A percentile compares a stretch with the other conserved stretches of the same genome.
Conservation (phyloP, 768 basidiomycete species). For the Porphyrellus cyaneotinctus region DNA sequence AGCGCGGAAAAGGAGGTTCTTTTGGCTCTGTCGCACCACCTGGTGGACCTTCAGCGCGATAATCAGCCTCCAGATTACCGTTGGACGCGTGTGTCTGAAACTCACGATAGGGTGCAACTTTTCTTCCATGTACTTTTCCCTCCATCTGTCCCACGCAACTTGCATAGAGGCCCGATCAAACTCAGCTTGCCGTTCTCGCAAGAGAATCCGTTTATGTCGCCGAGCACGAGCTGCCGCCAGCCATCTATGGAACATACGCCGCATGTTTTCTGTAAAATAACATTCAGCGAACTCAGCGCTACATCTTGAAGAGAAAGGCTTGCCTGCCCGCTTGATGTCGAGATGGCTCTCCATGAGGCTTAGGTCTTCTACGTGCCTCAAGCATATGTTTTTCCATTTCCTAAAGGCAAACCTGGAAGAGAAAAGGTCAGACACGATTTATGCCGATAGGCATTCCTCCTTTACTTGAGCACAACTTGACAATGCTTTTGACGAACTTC, state of each 20-base stretch:
- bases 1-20: conserved; percentile 58
- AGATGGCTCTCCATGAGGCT: conserved; percentile 84
- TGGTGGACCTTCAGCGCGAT: conserved; percentile 33
- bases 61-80: conserved; percentile 3
- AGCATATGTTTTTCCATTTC: conserved; percentile 64
- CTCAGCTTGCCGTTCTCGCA: conserved; percentile 62
- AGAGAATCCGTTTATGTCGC: conserved; percentile 54
- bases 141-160: conserved; percentile 75
- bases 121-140: conserved; percentile 64
- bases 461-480: conserved; percentile 37
- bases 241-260: conserved; percentile 71
- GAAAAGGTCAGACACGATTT: conserved; percentile 17
- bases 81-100: neutral
- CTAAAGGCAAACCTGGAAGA: conserved; percentile 49
- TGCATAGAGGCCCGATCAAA: conserved; percentile 49
- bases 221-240: conserved; percentile 53
- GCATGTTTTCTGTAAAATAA: conserved; percentile 51
- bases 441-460: neutral
- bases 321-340: conserved; percentile 77
- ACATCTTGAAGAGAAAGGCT: conserved; percentile 6
- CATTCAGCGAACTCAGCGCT: neutral
- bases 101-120: conserved; percentile 63
- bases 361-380: conserved; percentile 64
- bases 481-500: conserved; percentile 50
- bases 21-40: conserved; percentile 54